Evolutionary conservation across 2,329 filamentous ascomycete genomes (phyloP), one percentile per base, ranked within the genome.

Genomic region (Arthrobotrys sphaeroides): DNA sequence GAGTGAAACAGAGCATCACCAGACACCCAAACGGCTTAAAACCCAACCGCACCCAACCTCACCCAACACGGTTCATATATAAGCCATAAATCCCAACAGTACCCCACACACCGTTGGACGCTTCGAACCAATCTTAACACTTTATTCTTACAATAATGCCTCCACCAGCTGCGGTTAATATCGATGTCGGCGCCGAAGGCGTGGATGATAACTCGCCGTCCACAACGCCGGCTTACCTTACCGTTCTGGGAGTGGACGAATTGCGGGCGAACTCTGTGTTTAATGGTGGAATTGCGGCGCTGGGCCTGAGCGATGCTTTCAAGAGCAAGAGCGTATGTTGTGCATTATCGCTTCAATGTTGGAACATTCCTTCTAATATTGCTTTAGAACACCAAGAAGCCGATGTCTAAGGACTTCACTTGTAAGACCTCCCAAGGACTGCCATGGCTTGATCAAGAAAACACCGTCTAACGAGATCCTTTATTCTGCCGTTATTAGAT

Each of bases 231-330:
- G 73, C 57, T 6, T 70, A 65, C 49, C 51, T 76, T 13, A 76
- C 73, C 33, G 66, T 76, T 40, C 60, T 76, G 10, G 73, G 73
- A 16, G 73, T 76, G 4, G 66, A 76, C 36, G 59, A 76, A 36
- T 59, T 76, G 49, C 47, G 73, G 18, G 73, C 73, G n/a, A 76
- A 70, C 31, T 65, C 73, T 40, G 47, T 70, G 16, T 76, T 76
- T 45, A 51, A 57, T 60, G 73, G 73, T 28, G 73, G 73, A 31
- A 76, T 76, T 26, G 73, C 73, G 36, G 73, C 73, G 18, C 47
- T 70, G 40, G 73, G 73, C 24, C 33, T 76, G 18, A 76, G 73
- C 42, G 73, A 76, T 70, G 73, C 73, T 9, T 76, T 70, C 65
- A 76, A 76, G 24, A 76, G 73, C 65, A 70, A 70, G 38, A 74